Evolutionary conservation across 2,329 filamentous ascomycete species (phyloP).

Genomic region (Trichoderma endophyticum): DNA sequence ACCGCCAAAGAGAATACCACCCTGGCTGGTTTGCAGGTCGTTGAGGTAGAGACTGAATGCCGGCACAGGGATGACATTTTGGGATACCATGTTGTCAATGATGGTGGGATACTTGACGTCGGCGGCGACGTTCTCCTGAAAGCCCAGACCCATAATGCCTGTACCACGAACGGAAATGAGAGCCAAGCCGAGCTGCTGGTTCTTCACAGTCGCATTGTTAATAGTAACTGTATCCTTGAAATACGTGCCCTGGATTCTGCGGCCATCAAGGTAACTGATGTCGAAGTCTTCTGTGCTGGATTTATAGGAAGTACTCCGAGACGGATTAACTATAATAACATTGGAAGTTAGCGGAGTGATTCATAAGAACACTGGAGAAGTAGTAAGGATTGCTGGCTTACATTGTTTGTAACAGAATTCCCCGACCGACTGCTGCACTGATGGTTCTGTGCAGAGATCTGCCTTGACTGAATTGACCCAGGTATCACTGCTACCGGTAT

Average conservation of each 20-base stretch:
- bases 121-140: slow-evolving; percentile 49
- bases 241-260: slow-evolving; percentile 54
- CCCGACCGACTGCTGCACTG: slow-evolving; percentile 35
- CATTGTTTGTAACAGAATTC: slow-evolving; percentile 31
- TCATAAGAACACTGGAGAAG: neutral
- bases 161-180: slow-evolving; percentile 46
- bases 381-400: neutral
- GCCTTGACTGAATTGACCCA: slow-evolving; percentile 61
- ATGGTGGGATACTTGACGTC: slow-evolving; percentile 52
- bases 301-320: slow-evolving; percentile 47
- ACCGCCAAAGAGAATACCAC: slow-evolving; percentile 74
- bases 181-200: slow-evolving; percentile 56
- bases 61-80: slow-evolving; percentile 59
- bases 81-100: slow-evolving; percentile 59
- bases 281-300: slow-evolving; percentile 47
- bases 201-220: slow-evolving; percentile 43
- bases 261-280: slow-evolving; percentile 60
- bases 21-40: slow-evolving; percentile 61
- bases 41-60: slow-evolving; percentile 70
- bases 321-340: slow-evolving; percentile 35
- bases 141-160: slow-evolving; percentile 60
- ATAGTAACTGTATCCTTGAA: slow-evolving; percentile 55
- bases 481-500: slow-evolving; percentile 62
- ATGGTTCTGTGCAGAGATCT: slow-evolving; percentile 49
- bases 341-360: neutral